Percentiles rank a stretch among this genome's conserved stretches.
Evolutionary conservation across 371 early-diverging fungal species (phyloP).

Genomic region (Vavraia culicis): DNA sequence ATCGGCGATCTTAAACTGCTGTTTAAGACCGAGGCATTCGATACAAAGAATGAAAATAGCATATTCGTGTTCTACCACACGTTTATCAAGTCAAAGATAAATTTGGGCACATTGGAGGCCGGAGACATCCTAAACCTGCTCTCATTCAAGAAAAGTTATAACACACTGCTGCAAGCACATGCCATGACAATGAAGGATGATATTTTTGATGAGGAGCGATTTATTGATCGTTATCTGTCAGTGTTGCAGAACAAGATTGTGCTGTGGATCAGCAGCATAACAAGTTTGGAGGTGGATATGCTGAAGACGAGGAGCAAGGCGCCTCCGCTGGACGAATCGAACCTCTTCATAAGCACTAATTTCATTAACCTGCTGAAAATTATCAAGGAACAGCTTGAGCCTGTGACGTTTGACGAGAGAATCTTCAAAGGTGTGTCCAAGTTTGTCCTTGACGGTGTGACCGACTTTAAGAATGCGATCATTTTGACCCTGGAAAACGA

Average conservation of each 20-base stretch:
- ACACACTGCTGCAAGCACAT: too few relatives aligned
- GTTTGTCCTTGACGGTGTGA: constrained; percentile 23
- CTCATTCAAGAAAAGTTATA: too few relatives aligned
- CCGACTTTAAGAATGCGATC: constrained; percentile 32
- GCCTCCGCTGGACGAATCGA: constrained; percentile 38
- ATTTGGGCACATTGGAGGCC: too few relatives aligned
- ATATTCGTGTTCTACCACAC: too few relatives aligned
- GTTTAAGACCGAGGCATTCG: too few relatives aligned
- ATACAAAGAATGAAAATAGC: too few relatives aligned
- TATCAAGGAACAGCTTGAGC: constrained; percentile 43
- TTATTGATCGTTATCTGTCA: constrained; percentile 36
- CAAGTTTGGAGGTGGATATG: constrained; percentile 32
- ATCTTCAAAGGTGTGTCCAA: constrained; percentile 34
- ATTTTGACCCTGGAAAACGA: constrained; percentile 33
- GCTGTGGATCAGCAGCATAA: constrained; percentile 41
- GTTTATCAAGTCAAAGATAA: too few relatives aligned
- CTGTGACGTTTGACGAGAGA: constrained; percentile 37
- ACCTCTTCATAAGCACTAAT: constrained; percentile 40
- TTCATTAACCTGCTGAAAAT: constrained; percentile 43
- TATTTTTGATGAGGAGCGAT: constrained; percentile 32
- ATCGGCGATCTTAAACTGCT: too few relatives aligned
- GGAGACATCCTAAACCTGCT: too few relatives aligned
- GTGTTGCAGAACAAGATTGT: constrained; percentile 35
- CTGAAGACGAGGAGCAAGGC: constrained; percentile 35
- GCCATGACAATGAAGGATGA: too few relatives aligned